Base-by-base conservation (phyloP, 768 basidiomycete genomes). In the Suillus placidus region DNA sequence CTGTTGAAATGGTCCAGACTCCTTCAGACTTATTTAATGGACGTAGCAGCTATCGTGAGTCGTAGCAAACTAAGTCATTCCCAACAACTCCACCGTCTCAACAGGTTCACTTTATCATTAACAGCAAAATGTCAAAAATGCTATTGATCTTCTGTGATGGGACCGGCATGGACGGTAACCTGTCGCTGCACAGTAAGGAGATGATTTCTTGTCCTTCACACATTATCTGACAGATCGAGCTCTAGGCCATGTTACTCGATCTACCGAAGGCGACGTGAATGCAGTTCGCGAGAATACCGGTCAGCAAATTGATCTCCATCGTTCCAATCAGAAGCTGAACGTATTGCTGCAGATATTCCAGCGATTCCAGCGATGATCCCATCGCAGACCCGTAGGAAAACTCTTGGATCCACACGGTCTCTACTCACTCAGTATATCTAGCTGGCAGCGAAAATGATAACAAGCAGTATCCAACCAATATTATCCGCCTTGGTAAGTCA, bases 121-220 rank as follows among this genome's bases (percentile, higher is more conserved):
- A 14, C 38, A 40, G 38, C 18, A 45, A 45, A 8, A 45, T 45
- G 43, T n/a, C 63, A 8, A 64, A 60, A 32, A 60, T 14, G 43
- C 43, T 66, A 34, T 42, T 64, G 7, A 45, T 66, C 30, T 66
- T 66, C 54, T 66, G 66, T 43, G 66, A 66, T 55, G 66, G 66
- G n/a, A 66, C 66, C 35, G 66, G 66, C 7, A 66, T 64, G 66
- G 66, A 66, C 20, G 66, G 66, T 55, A 57, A 51, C 13, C 38
- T 42, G 16, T 42, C 40, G 16, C 0, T 1, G 6, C 16, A 47
- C n/a, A 40, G 65, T 66, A 66, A 9, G 61, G 20, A 40, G 16
- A 34, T 8, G 8, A 10, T 9, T 23, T 58, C 14, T 18, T 23
- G 16, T 14, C 40, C 6, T 42, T 42, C 40, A 37, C 40, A 37